phyloP scores from a whole-genome alignment of 2,329 filamentous ascomycete genomes.

The Calonectria henricotiae region DNA sequence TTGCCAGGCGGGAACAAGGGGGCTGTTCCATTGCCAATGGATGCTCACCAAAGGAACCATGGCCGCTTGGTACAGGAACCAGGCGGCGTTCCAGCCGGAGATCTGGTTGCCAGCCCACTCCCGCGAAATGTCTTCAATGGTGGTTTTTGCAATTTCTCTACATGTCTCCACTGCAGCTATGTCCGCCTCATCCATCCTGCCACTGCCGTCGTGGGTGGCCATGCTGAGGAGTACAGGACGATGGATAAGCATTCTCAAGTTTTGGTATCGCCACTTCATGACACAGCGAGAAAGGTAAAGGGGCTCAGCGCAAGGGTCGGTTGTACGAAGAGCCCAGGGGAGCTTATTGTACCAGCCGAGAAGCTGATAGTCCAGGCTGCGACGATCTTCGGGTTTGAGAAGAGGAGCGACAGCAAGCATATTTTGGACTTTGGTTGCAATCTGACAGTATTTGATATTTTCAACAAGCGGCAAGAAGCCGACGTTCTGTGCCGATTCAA shows the following conservation, averaged over 20 bases:
- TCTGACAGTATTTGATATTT: slow-evolving; percentile 85
- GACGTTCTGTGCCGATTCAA: slow-evolving; percentile 72
- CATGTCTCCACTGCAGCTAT: slow-evolving; percentile 79
- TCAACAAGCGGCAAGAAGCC: slow-evolving; percentile 81
- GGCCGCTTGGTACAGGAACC: slow-evolving; percentile 85
- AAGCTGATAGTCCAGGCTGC: slow-evolving; percentile 77
- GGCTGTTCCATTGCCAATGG: slow-evolving; percentile 76
- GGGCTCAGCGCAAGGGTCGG: slow-evolving; percentile 79
- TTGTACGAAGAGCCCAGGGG: slow-evolving; percentile 76
- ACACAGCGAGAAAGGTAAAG: slow-evolving; percentile 80
- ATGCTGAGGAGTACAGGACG: slow-evolving; percentile 81
- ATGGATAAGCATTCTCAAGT: slow-evolving; percentile 83
- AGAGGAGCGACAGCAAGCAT: slow-evolving; percentile 81
- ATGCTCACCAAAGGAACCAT: slow-evolving; percentile 85
- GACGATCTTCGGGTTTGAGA: slow-evolving; percentile 77
- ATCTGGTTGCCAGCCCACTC: slow-evolving; percentile 83
- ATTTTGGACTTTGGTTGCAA: slow-evolving; percentile 85
- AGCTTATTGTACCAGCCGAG: slow-evolving; percentile 82
- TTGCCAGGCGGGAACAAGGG: slow-evolving; percentile 68
- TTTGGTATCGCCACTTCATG: slow-evolving; percentile 89
- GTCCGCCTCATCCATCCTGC: slow-evolving; percentile 73
- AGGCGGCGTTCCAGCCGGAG: slow-evolving; percentile 85
- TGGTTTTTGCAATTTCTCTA: slow-evolving; percentile 78
- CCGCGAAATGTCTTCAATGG: slow-evolving; percentile 80
- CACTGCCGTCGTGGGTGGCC: slow-evolving; percentile 65